Base-by-base conservation (phyloP, 2,329 filamentous ascomycete species). In the Hypoxylon sp. region DNA sequence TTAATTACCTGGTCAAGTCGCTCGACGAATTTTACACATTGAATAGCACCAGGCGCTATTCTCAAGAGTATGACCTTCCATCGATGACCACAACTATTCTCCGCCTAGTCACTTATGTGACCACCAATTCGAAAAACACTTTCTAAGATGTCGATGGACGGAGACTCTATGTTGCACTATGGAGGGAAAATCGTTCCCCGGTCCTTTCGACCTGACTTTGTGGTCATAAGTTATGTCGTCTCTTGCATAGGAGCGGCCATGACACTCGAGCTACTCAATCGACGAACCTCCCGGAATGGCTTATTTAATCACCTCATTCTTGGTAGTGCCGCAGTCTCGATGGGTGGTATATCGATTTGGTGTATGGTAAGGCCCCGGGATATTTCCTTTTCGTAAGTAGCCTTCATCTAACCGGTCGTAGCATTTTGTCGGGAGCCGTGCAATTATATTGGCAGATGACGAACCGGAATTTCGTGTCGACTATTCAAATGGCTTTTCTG, bases 361-460 rank as follows among this genome's bases (percentile, higher is more conserved):
- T 87, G 81, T 63, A 89, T 89, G 81, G 78, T 80, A 69, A 49
- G 73, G 60, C 23, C 21, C 32, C 21, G 29, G 4, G 30, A 32
- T 12, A n/a, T 30, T 19, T 15, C 25, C n/a, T 5, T 45, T 8
- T 36, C 30, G 30, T 17, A 21, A 32, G 27, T 30, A 21, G 16
- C 13, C 49, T 65, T 72, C 25, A 64, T 73, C 78, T 64, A 72
- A 77, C 11, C 59, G 71, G 71, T 75, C 73, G 53, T 75, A 87
- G 88, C 90, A 94, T 67, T 93, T 89, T 64, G 87, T 94, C 59
- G 90, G 90, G 15, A 93, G 94, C 67, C 80, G 88, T 42, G 90
- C 90, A 9, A 88, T 93, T 54, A 75, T 87, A 17, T 79, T 96
- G 12, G 86, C 79, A 27, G 60, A 84, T 57, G 88, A 88, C 27